Conservation (phyloP, 2,329 filamentous ascomycete species). For the Paradendryphiella salina region DNA sequence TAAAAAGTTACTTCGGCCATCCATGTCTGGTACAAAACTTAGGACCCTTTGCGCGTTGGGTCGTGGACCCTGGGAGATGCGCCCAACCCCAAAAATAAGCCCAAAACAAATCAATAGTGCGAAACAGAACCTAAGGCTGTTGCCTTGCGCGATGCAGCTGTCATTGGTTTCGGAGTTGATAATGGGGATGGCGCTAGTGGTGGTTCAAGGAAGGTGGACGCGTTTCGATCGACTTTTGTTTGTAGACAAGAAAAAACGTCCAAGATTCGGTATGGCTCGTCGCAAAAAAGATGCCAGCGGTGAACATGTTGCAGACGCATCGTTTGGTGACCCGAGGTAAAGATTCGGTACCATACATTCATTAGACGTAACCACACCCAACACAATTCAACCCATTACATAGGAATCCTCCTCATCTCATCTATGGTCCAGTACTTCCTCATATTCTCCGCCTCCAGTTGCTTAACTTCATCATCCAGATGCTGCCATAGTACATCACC, state of each 20-base stretch:
- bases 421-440: conserved; percentile 75
- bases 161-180: not conserved
- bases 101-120: conserved; percentile 8
- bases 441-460: conserved; percentile 85
- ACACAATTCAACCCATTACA: conserved; percentile 51
- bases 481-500: conserved; percentile 78
- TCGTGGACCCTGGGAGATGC: too few relatives aligned
- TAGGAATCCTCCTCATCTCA: conserved; percentile 72
- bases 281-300: too few relatives aligned
- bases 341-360: not conserved
- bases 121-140: not conserved
- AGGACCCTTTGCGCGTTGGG: too few relatives aligned
- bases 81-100: not conserved
- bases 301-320: too few relatives aligned
- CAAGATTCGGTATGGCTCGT: too few relatives aligned
- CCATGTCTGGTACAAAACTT: too few relatives aligned
- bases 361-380: not conserved
- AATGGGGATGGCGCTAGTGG: not conserved
- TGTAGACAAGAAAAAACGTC: too few relatives aligned
- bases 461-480: conserved; percentile 79
- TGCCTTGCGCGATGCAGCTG: not conserved
- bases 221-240: not conserved
- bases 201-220: not conserved
- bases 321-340: not conserved
- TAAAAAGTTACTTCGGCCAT: too few relatives aligned